A percentile compares a stretch with the other conserved stretches of the same genome.
These are phyloP conservation scores for Testicularia cyperi DNA, from an alignment of 1,284 basidiomycete species.

Conservation along the genomic window DNA sequence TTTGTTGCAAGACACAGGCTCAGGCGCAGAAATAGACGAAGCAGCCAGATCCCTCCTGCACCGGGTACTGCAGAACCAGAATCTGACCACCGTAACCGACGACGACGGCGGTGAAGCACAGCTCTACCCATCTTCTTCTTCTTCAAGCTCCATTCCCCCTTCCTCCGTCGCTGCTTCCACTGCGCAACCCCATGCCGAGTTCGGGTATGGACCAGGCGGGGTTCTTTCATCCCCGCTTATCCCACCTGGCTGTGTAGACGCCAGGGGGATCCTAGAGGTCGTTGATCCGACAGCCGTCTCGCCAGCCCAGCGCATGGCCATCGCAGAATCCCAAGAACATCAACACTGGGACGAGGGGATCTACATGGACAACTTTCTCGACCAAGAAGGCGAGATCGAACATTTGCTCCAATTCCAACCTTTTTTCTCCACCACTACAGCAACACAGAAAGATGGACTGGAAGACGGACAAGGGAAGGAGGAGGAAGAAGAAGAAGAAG, in stretches of 20 bases:
- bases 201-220: too few relatives aligned
- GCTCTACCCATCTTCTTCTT: too few relatives aligned
- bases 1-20: not conserved
- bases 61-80: constrained; percentile 18
- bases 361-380: constrained; percentile 36
- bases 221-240: too few relatives aligned
- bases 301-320: constrained; percentile 3
- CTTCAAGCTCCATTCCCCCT: too few relatives aligned
- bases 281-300: constrained; percentile 8
- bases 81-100: constrained; percentile 14
- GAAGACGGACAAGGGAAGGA: too few relatives aligned
- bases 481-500: too few relatives aligned
- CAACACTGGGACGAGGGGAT: constrained; percentile 31
- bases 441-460: not conserved
- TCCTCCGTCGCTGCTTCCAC: too few relatives aligned
- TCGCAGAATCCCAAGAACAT: constrained; percentile 16
- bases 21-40: constrained; percentile 4
- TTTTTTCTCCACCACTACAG: not conserved
- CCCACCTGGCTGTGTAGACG: constrained; percentile 12
- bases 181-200: too few relatives aligned
- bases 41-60: constrained; percentile 20
- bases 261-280: constrained; percentile 23
- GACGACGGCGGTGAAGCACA: constrained; percentile 20
- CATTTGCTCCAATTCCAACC: constrained; percentile 8
- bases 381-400: constrained; percentile 22